These are phyloP conservation scores for Helotiales sp. DNA, from an alignment of 2,329 filamentous ascomycete species.

Conservation along the genomic window DNA sequence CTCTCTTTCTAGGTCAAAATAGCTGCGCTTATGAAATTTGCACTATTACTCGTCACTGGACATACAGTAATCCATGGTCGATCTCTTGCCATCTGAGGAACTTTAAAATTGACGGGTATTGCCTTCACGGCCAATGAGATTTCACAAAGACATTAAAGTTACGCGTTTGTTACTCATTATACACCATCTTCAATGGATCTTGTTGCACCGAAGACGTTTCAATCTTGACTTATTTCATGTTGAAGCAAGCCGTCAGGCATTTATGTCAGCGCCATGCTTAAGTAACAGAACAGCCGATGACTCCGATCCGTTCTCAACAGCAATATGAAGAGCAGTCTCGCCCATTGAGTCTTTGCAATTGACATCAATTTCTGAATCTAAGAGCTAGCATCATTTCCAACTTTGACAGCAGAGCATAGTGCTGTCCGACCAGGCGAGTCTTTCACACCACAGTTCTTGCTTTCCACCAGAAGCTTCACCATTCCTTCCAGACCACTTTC, in stretches of 20 bases:
- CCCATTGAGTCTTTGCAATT: not conserved
- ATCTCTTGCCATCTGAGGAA: too few species aligned
- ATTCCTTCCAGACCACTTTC: not conserved
- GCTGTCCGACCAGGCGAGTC: not conserved
- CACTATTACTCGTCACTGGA: too few species aligned
- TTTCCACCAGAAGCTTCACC: not conserved
- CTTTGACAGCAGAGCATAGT: not conserved
- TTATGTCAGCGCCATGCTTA: not conserved
- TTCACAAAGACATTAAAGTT: too few species aligned
- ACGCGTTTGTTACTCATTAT: too few species aligned
- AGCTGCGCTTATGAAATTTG: too few species aligned
- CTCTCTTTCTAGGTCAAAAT: too few species aligned
- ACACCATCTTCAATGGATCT: too few species aligned
- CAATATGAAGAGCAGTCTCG: conserved; percentile 2
- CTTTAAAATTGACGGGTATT: too few species aligned
- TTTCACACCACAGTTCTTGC: not conserved
- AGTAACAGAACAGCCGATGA: not conserved
- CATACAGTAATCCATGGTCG: too few species aligned
- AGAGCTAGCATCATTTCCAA: not conserved
- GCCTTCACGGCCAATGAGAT: too few species aligned
- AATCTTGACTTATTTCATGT: too few species aligned
- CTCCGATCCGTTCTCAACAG: not conserved
- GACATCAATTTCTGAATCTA: not conserved
- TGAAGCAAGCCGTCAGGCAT: not conserved
- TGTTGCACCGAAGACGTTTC: too few species aligned